Evolutionary conservation across 225 moss, liverwort and hornwort species (phyloP), one percentile per base, ranked within the genome.

Genomic region (Ulota crispa): DNA sequence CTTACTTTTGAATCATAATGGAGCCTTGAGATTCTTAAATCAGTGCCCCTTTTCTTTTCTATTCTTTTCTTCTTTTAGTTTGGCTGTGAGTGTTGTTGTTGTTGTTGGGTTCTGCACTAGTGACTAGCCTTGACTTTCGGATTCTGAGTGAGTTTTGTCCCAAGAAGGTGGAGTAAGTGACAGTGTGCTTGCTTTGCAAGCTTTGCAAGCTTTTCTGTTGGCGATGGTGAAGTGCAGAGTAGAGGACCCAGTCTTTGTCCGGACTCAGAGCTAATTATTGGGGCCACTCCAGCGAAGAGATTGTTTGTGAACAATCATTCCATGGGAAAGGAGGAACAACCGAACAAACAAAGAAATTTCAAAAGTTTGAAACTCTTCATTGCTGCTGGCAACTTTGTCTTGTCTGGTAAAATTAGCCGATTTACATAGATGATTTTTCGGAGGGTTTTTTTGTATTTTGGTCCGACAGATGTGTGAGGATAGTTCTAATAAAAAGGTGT

Each of bases 261-360:
- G n/a, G 78, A 30, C 77, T 57, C 56, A 65, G 78, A 16, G 27
- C 34, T 28, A 57, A 85, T 85, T 3, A 85, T 85, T 81, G 71
- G 53, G 34, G 61, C 79, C 9, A 26, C 18, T 62, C 47, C 3
- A 9, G 15, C 28, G 43, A 45, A 50, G 42, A 41, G 75, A 63
- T 69, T 69, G 62, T 3, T 34, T 62, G 62, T 21, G 31, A 27
- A 36, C 81, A 77, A 85, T 76, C 70, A 85, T 64, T 76, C 57
- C 36, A 55, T 15, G 1, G 0, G 7, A 26, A 68, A 3, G 41
- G 0, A 5, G 13, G 0, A 9, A 9, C 39, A 39, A 9, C 39
- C 20, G 21, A 68, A 9, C 0, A 32, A 70, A 16, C 31, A 18
- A 7, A 11, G 18, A 14, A 36, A 5, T 14, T n/a, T 28, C 7